phyloP scores from a whole-genome alignment of 2,329 filamentous ascomycete genomes.

The Colletotrichum sp. region DNA sequence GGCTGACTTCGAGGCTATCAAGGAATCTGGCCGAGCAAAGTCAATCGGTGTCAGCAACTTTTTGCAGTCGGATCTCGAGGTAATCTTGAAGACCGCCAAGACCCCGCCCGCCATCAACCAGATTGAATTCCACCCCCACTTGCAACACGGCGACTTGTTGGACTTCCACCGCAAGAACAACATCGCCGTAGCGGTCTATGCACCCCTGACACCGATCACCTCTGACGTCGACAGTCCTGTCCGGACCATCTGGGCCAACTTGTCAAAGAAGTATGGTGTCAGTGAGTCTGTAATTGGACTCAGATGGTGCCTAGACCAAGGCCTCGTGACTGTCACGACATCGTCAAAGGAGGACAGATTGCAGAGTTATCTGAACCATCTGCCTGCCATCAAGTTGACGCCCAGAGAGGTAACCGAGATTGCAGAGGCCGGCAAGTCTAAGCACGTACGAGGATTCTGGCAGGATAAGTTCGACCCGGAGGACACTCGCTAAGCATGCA shows the following conservation, averaged over 20 bases:
- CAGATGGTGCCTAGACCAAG: slow-evolving; percentile 66
- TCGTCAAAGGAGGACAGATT: slow-evolving; percentile 63
- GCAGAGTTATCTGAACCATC: slow-evolving; percentile 55
- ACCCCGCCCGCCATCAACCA: slow-evolving; percentile 76
- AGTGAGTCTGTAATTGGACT: slow-evolving; percentile 60
- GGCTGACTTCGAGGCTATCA: slow-evolving; percentile 69
- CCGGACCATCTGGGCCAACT: slow-evolving; percentile 51
- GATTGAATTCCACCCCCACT: slow-evolving; percentile 81
- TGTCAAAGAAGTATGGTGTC: slow-evolving; percentile 65
- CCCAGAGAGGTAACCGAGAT: slow-evolving; percentile 63
- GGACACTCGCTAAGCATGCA: slow-evolving; percentile 47
- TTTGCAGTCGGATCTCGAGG: slow-evolving; percentile 58
- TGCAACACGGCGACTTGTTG: slow-evolving; percentile 67
- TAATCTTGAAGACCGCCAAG: slow-evolving; percentile 62
- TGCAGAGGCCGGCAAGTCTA: slow-evolving; percentile 58
- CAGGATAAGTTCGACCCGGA: slow-evolving; percentile 52
- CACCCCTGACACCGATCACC: slow-evolving; percentile 56
- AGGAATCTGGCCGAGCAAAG: slow-evolving; percentile 66
- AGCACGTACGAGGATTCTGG: slow-evolving; percentile 69
- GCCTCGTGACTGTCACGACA: slow-evolving; percentile 63
- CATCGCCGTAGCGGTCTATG: slow-evolving; percentile 63
- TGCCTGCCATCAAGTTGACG: slow-evolving; percentile 63
- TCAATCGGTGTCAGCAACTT: slow-evolving; percentile 85
- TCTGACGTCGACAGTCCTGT: slow-evolving; percentile 58
- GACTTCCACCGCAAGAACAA: slow-evolving; percentile 60